Evolutionary conservation across 768 basidiomycete species (phyloP).

Genomic region (Tylopilus balloui): DNA sequence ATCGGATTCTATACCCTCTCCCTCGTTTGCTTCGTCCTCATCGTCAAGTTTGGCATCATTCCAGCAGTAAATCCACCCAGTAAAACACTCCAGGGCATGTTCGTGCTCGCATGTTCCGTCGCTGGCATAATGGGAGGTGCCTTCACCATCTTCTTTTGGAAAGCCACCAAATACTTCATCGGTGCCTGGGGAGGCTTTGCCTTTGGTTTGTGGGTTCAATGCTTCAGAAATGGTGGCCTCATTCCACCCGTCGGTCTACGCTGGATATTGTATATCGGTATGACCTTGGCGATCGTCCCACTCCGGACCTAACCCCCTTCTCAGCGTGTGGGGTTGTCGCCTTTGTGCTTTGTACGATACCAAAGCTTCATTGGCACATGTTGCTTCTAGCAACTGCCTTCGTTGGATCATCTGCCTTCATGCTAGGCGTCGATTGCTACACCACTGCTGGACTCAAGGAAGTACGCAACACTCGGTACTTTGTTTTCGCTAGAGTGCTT

Average conservation of each 20-base stretch:
- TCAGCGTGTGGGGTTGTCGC: conserved; percentile 68
- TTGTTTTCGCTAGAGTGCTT: conserved; percentile 3
- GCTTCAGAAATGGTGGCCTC: conserved; percentile 76
- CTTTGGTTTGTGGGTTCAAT: conserved; percentile 83
- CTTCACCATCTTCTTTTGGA: conserved; percentile 90
- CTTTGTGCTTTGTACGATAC: conserved; percentile 81
- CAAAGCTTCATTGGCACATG: conserved; percentile 82
- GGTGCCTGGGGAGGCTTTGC: conserved; percentile 68
- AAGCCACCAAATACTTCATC: conserved; percentile 77
- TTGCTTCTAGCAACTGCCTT: conserved; percentile 83
- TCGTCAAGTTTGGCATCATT: conserved; percentile 83
- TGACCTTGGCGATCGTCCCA: conserved; percentile 18
- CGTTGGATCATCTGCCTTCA: conserved; percentile 87
- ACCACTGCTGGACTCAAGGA: conserved; percentile 91
- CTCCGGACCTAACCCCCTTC: conserved; percentile 13
- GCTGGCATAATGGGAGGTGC: conserved; percentile 83
- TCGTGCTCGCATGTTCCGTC: conserved; percentile 76
- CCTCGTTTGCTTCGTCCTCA: conserved; percentile 81
- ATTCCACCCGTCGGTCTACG: conserved; percentile 72
- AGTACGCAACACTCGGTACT: conserved; percentile 39
- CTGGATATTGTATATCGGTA: conserved; percentile 89
- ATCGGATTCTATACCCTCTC: conserved; percentile 88
- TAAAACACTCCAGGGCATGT: conserved; percentile 79
- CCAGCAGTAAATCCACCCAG: conserved; percentile 79
- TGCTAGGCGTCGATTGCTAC: conserved; percentile 91